A percentile compares a stretch with the other conserved stretches of the same genome.
These are phyloP conservation scores for Naganishia antarctica DNA, from an alignment of 768 basidiomycete genomes.

Conservation along the genomic window DNA sequence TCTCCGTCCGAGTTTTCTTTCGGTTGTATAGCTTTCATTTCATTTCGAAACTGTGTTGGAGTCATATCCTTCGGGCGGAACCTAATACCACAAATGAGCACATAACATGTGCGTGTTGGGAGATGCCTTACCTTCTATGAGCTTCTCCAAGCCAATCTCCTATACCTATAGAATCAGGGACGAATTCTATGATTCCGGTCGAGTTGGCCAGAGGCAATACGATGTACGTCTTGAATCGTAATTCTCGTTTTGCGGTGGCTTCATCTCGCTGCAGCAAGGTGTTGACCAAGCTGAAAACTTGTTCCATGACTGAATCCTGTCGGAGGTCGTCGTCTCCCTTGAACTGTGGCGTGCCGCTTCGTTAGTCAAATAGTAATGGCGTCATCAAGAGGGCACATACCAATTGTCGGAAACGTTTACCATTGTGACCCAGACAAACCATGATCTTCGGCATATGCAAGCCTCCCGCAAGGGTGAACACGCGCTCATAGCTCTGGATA, in stretches of 20 bases:
- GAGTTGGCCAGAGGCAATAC: constrained; percentile 76
- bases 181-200: constrained; percentile 87
- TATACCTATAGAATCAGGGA: constrained; percentile 68
- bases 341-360: constrained; percentile 57
- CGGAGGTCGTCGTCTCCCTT: constrained; percentile 90
- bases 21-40: constrained; percentile 47
- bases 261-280: constrained; percentile 66
- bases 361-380: neutral
- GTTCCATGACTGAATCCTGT: constrained; percentile 98
- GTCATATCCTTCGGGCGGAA: constrained; percentile 63
- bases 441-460: constrained; percentile 76
- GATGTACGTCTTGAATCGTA: constrained; percentile 77
- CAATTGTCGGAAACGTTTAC: constrained; percentile 67
- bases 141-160: constrained; percentile 60
- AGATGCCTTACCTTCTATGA: constrained; percentile 61
- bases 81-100: constrained; percentile 49
- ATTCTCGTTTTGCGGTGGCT: constrained; percentile 66
- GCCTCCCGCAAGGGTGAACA: constrained; percentile 69
- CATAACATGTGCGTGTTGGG: too few relatives aligned
- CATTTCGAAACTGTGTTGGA: constrained; percentile 42
- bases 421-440: constrained; percentile 64
- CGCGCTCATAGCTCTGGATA: constrained; percentile 60
- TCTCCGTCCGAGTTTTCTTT: constrained; percentile 28
- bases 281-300: constrained; percentile 89
- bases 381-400: constrained; percentile 53